phyloP scores from a whole-genome alignment of 768 basidiomycete species.

The Lenzites betulinus region DNA sequence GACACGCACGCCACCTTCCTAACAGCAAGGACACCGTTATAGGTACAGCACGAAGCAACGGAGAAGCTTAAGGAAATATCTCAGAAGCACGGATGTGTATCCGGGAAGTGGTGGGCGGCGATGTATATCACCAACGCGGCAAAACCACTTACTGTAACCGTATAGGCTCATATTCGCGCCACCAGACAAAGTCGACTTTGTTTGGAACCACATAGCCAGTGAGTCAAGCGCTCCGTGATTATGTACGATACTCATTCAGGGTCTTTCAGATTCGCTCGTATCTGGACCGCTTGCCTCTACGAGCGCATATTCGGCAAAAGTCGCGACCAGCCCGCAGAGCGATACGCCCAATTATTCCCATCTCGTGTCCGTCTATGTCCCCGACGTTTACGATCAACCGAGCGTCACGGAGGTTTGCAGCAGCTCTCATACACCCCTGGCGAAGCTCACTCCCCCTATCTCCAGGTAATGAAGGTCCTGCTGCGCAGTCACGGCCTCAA shows the following conservation, averaged over 20 bases:
- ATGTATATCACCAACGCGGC: background rate
- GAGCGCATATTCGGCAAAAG: slow-evolving; percentile 58
- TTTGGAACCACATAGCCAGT: slow-evolving; percentile 69
- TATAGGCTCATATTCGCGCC: slow-evolving; percentile 68
- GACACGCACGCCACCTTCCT: background rate
- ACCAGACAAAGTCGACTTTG: slow-evolving; percentile 58
- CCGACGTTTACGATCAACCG: slow-evolving; percentile 68
- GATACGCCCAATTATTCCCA: slow-evolving; percentile 57
- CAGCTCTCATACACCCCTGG: background rate
- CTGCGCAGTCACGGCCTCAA: slow-evolving; percentile 65
- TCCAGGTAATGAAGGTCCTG: slow-evolving; percentile 68
- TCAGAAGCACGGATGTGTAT: slow-evolving; percentile 50
- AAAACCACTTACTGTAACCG: background rate
- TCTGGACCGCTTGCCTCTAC: slow-evolving; percentile 65
- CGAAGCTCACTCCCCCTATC: background rate
- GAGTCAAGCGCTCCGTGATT: slow-evolving; percentile 22
- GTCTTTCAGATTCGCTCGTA: slow-evolving; percentile 55
- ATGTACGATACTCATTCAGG: background rate
- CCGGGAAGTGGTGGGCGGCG: slow-evolving; percentile 64
- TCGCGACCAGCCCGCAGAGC: slow-evolving; percentile 58
- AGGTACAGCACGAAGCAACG: slow-evolving; percentile 63
- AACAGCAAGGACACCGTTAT: background rate
- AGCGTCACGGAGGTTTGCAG: slow-evolving; percentile 52
- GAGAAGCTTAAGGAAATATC: slow-evolving; percentile 62
- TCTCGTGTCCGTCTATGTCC: slow-evolving; percentile 70